Conservation (phyloP, 495 filamentous ascomycete genomes). For the Aspergillus sclerotiicarbonarius region DNA sequence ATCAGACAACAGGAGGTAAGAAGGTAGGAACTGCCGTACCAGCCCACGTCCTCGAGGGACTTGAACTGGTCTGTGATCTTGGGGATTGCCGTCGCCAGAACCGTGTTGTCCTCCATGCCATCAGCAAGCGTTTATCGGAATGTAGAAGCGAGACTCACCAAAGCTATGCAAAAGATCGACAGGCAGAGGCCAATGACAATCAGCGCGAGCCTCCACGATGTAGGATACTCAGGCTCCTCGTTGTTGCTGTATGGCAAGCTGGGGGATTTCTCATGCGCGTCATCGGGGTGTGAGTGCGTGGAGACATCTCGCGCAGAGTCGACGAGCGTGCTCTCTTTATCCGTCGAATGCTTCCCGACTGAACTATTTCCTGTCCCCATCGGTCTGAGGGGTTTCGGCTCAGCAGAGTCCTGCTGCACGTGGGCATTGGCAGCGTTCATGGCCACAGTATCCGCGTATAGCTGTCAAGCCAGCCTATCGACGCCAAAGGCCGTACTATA, state of each 20-base stretch:
- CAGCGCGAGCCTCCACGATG: slow-evolving; percentile 46
- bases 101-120: slow-evolving; percentile 59
- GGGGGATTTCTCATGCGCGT: slow-evolving; percentile 9
- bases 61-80: slow-evolving; percentile 79
- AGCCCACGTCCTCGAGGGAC: slow-evolving; percentile 72
- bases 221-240: slow-evolving; percentile 50
- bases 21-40: slow-evolving; percentile 71
- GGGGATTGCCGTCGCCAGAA: slow-evolving; percentile 82
- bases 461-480: too few species aligned
- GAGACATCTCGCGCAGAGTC: slow-evolving; percentile 7
- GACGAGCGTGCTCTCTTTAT: slow-evolving; percentile 28
- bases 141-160: slow-evolving; percentile 40
- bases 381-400: too few species aligned
- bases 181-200: slow-evolving; percentile 61
- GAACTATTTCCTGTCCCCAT: neutral
- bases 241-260: slow-evolving; percentile 16
- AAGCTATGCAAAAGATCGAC: slow-evolving; percentile 63
- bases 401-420: too few species aligned
- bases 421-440: too few species aligned
- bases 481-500: too few species aligned
- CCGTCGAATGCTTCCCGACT: slow-evolving; percentile 19
- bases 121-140: neutral
- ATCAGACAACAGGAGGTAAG: slow-evolving; percentile 72
- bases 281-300: slow-evolving; percentile 13
- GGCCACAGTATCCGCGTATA: too few species aligned